A percentile compares a stretch with the other conserved stretches of the same genome.
Conservation (phyloP, 441 rosid species). For the Pelargonium australe region DNA sequence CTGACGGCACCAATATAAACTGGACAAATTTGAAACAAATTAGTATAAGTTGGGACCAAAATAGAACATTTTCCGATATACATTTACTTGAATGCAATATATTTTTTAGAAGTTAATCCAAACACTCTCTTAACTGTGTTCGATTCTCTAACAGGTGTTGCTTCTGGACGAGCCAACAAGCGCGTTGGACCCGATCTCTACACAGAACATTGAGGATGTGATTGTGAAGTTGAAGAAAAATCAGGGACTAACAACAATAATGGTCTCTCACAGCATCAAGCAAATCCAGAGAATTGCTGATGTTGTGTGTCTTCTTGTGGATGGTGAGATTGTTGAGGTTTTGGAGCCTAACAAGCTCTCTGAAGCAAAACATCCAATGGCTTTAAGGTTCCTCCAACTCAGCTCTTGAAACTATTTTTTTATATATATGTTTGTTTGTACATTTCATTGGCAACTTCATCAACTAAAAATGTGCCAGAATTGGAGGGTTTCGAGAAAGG, state of each 20-base stretch:
- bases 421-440: not conserved
- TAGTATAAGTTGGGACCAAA: no score
- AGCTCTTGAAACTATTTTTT: constrained; percentile 28
- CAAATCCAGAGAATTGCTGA: constrained; percentile 85
- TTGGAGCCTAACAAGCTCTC: constrained; percentile 55
- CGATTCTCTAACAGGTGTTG: constrained; percentile 37
- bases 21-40: not conserved
- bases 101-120: no score
- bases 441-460: not conserved
- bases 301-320: constrained; percentile 62
- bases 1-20: no score
- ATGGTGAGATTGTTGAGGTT: constrained; percentile 73
- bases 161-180: constrained; percentile 82
- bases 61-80: no score
- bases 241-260: constrained; percentile 49
- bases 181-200: constrained; percentile 74
- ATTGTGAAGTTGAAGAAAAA: constrained; percentile 61
- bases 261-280: constrained; percentile 83
- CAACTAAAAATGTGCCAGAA: no score
- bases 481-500: no score
- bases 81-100: no score
- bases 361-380: constrained; percentile 75
- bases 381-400: constrained; percentile 59
- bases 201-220: constrained; percentile 77
- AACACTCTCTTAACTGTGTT: not conserved